Evolutionary conservation across 352 stramenopile genomes (phyloP), one percentile per base, ranked within the genome.

Genomic region (Albugo laibachii): DNA sequence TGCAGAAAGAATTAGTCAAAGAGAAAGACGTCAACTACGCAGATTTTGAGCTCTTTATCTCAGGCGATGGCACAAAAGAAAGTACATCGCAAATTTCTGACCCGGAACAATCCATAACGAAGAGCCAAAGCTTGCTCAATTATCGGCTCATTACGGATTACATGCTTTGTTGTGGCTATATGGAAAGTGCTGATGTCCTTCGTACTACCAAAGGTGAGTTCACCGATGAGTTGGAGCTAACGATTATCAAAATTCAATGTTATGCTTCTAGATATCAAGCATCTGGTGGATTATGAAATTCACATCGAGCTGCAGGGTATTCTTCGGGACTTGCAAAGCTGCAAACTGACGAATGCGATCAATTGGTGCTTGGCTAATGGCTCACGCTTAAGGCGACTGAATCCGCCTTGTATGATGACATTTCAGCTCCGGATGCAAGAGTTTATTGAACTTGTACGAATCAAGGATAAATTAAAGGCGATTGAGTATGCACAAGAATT

Each of bases 401-500:
- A 76, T 44, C 85, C 76, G 5, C 57, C 54, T 15, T 43, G 3
- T 8, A 43, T 24, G 8, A 41, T 89, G n/a, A 72, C 85, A 46
- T 84, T 89, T 36, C 67, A 70, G 10, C 41, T 89, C 27, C 62
- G 76, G 8, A 45, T 86, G 21, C 76, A 89, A 51, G 69, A 80
- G 48, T 82, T 86, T 51, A 57, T 89, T 16, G 76, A 86, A 50
- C 56, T 80, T n/a, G 70, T 86, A n/a, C 76, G 76, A 42, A 61
- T 62, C 2, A 62, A 63, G 44, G 74, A 83, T 49, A 66, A 66
- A 11, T 54, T 86, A n/a, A 66, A 83, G 16, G 76, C 76, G 16
- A 65, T 89, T 13, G 52, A 81, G 31, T 83, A 86, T 24, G 76
- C 76, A 3, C 76, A 72, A 47, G 36, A 58, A 8, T 56, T 68